Conservation (phyloP, 2,329 filamentous ascomycete genomes). For the Aspergillus pseudoterreus region DNA sequence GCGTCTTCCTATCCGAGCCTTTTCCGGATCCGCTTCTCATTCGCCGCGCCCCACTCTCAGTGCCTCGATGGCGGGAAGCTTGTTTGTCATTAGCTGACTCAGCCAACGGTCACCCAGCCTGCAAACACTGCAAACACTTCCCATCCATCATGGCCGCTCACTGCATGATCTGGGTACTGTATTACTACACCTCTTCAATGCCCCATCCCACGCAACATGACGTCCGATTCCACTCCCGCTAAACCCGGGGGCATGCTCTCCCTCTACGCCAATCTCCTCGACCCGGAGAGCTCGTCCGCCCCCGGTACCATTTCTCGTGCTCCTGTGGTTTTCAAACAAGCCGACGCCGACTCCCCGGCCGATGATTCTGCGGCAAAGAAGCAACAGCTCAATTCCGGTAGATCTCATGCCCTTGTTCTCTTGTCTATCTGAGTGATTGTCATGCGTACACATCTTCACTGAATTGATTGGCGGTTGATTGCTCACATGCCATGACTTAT, state of each 20-base stretch:
- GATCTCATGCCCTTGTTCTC: constrained; percentile 37
- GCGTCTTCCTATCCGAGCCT: too few relatives aligned
- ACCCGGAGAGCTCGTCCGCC: constrained; percentile 42
- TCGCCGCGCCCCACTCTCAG: too few relatives aligned
- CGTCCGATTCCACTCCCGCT: constrained; percentile 25
- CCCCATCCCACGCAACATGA: constrained; percentile 18
- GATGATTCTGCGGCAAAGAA: constrained; percentile 60
- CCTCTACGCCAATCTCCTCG: constrained; percentile 80
- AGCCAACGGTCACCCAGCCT: not conserved
- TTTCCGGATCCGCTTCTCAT: too few relatives aligned
- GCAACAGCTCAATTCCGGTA: constrained; percentile 61
- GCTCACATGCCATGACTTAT: constrained; percentile 45
- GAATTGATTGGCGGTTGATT: constrained; percentile 25
- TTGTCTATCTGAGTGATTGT: not conserved
- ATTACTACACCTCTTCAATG: not conserved
- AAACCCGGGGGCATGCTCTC: constrained; percentile 56
- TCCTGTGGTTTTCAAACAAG: constrained; percentile 67
- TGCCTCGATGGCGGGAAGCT: not conserved
- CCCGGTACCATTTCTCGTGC: constrained; percentile 70
- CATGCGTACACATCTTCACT: not conserved
- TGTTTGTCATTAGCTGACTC: not conserved
- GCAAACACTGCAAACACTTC: constrained; percentile 10
- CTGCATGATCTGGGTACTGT: not conserved
- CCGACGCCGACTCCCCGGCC: constrained; percentile 45
- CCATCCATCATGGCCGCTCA: not conserved